Base-by-base conservation (phyloP, 192 early-diverging fungal species). In the Backusella luteola region DNA sequence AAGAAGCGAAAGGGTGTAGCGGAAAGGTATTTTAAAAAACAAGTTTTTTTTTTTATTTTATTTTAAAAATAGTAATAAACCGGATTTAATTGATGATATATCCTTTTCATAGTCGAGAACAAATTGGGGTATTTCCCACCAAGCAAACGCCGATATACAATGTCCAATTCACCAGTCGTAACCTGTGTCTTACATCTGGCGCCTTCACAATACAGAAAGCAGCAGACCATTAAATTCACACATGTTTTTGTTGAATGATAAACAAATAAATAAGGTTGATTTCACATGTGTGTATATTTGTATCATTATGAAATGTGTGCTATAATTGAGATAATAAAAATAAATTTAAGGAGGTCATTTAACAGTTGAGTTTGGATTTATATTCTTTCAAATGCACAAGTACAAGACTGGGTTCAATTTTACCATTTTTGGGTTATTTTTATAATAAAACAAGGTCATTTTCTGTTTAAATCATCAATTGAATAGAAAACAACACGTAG, bases 61-160 rank as follows among this genome's bases (percentile, higher is more conserved):
- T n/a, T n/a, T 3, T 0, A 32, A 32, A 32, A 32, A 15, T 15
- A 44, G 15, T 44, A 44, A 42, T 38, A 36, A 35, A 36, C n/a
- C 9, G 21, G 21, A 42, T 36, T 70, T 41, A n/a, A 39, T 38
- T 39, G 38, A 44, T 17, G 29, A 32, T 32, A 32, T 32, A 32
- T 32, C 29, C 29, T 32, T 32, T 32, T 32, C 29, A 67, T 77
- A 84, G 82, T 49, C 66, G 46, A 44, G 88, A 91, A 52, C 87
- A 91, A 63, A 75, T 97, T 19, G 88, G 85, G 4, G 89, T 93
- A 0, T 98, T 93, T 82, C 89, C 89, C 12, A 99, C 98, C 3
- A 98, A 98, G 81, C 88, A 88, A 78, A 98, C 98, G 41, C 96
- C 98, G 0, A 90, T 97, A 32, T 95, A 94, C 78, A 88, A 88